Evolutionary conservation across 148 eudicot genomes (phyloP), one percentile per base, ranked within the genome.

Genomic region (Nyssa sinensis): DNA sequence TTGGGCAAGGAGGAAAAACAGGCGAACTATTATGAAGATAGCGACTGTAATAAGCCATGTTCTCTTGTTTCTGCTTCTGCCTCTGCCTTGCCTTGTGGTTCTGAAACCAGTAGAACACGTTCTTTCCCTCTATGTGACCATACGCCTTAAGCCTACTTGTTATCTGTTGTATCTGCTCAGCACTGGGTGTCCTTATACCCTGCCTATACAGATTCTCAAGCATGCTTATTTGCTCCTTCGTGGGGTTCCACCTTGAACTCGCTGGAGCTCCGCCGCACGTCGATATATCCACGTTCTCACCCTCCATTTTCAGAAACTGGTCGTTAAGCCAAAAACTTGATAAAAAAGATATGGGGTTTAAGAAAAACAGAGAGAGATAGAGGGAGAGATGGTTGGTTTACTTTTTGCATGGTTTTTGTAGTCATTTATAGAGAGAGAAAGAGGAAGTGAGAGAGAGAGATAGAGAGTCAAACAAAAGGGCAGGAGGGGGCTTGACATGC

Each of bases 91-190:
- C 97, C 72, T 94, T 94, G 44, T 94, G 98, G 82, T 94, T 94
- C 29, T 94, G 98, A 66, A 94, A 94, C 98, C 98, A 94, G 62
- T 94, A 94, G 73, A 94, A 94, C 7, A 94, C 98, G 70, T 94
- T 94, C 78, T 94, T 94, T 0, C 97, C 98, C 78, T 94, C 98
- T 10, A 94, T 90, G 59, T 88, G 90, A 28, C 98, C 98, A 55
- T 71, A 88, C 32, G 68, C 86, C 62, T 79, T 80, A 0, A 94
- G 79, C 49, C 87, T 80, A 0, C 74, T 74, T 2, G 97, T 88
- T 0, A 94, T 94, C 72, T 91, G 82, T 64, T 91, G 93, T 62
- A 94, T 94, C 37, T 94, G 98, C 28, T 90, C 93, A 0, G 98
- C 93, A 35, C 67, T 82, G 0, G 98, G 98, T 0, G 98, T 94